Base-by-base conservation (phyloP, 306 rosid species). In the Prosopis cineraria region DNA sequence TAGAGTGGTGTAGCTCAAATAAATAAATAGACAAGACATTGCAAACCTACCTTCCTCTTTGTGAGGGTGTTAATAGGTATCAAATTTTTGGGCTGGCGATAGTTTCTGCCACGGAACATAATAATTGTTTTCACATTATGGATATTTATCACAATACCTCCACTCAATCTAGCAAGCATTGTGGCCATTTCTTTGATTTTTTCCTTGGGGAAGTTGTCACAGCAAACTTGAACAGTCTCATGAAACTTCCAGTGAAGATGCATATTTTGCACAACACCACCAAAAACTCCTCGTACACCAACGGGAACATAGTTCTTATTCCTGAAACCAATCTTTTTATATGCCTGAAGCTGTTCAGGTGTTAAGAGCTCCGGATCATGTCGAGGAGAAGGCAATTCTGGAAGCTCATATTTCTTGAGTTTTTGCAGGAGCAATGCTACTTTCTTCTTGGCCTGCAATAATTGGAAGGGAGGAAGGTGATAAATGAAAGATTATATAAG, bases 251-350 rank as follows among this genome's bases (percentile, higher is more conserved):
- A 95, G 73, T 95, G 96, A 50, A 95, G 89, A 89, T 93, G 99
- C 99, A 95, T 92, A 87, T 95, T 95, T 83, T 95, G 99, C 70
- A 95, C 99, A 52, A 95, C 99, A 56, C 99, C 99, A 78, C 99
- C 99, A 73, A 95, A 95, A 44, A 95, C 99, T 81, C 99, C 99
- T 80, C 98, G 97, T 36, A 95, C 99, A 79, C 99, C 99, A 73
- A 95, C 98, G 3, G 97, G 97, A 65, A 95, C 98, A 70, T 95
- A 95, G 72, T 95, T 95, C 86, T 91, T 95, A 48, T 95, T 95
- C 85, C 84, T 88, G 87, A 95, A 93, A 56, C 99, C 99, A 81
- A 95, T 80, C 84, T 91, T 95, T 73, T 91, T 93, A 75, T 31
- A 93, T 9, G 97, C 97, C 80, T 95, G 99, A 82, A 95, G 97